Evolutionary conservation across 495 filamentous ascomycete genomes (phyloP).

Genomic region (Penicillium manginii): DNA sequence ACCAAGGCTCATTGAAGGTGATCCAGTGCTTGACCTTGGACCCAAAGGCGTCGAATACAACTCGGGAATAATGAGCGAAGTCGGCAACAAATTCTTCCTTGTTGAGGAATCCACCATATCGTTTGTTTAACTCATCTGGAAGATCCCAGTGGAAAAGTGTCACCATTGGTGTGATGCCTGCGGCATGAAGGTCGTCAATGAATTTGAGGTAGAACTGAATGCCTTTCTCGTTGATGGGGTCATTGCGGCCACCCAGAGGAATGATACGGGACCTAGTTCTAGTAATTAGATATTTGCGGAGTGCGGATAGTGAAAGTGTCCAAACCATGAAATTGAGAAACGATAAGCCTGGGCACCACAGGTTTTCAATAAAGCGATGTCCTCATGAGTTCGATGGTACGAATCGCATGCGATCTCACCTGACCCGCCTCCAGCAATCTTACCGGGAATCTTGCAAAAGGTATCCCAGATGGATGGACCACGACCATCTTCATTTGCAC

Average conservation of each 20-base stretch:
- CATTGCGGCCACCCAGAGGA: conserved; percentile 56
- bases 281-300: neutral
- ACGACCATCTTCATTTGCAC: conserved; percentile 66
- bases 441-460: conserved; percentile 73
- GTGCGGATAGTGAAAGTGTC: too few relatives aligned
- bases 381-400: conserved; percentile 72
- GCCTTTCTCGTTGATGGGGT: conserved; percentile 52
- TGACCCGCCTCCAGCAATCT: conserved; percentile 71
- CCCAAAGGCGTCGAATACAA: conserved; percentile 48
- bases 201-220: conserved; percentile 53
- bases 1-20: conserved; percentile 61
- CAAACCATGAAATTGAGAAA: conserved; percentile 74
- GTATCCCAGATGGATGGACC: conserved; percentile 78
- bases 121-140: conserved; percentile 53
- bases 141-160: conserved; percentile 61
- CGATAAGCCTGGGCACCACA: conserved; percentile 68
- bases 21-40: conserved; percentile 59
- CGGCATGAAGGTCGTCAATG: conserved; percentile 51
- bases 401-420: conserved; percentile 76
- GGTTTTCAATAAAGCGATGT: conserved; percentile 71
- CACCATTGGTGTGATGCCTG: conserved; percentile 54
- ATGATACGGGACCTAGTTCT: conserved; percentile 66
- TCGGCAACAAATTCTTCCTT: conserved; percentile 57
- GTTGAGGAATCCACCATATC: conserved; percentile 55
- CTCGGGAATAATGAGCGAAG: conserved; percentile 53